Evolutionary conservation across 805 yeast species (phyloP).

Genomic region (Cyberlindnera mrakii): DNA sequence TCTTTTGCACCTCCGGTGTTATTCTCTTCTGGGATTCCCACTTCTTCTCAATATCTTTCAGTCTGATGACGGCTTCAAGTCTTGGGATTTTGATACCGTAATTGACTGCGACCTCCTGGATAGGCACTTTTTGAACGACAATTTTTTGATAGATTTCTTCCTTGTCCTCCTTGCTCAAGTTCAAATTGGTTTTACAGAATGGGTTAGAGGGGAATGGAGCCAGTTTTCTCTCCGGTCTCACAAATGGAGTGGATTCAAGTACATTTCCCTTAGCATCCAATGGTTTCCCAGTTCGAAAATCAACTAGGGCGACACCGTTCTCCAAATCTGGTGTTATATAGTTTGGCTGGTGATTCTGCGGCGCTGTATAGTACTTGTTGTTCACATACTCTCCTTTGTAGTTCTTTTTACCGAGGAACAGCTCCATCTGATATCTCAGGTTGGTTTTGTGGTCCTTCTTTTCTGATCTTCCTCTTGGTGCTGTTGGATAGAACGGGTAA

Average conservation of each 20-base stretch:
- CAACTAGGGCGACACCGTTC: slow-evolving; percentile 30
- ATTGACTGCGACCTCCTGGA: slow-evolving; percentile 71
- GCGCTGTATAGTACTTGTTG: slow-evolving; percentile 69
- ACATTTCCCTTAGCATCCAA: slow-evolving; percentile 18
- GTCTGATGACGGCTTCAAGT: slow-evolving; percentile 78
- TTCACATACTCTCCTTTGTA: slow-evolving; percentile 73
- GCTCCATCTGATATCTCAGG: slow-evolving; percentile 57
- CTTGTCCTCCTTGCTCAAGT: slow-evolving; percentile 55
- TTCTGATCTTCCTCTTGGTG: slow-evolving; percentile 34
- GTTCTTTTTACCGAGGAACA: slow-evolving; percentile 79
- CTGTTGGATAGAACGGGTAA: slow-evolving; percentile 46
- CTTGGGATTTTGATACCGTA: slow-evolving; percentile 80
- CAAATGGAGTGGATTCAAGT: slow-evolving; percentile 5
- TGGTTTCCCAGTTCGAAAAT: slow-evolving; percentile 28
- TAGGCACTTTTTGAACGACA: slow-evolving; percentile 43
- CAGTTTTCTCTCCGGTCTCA: slow-evolving; percentile 24
- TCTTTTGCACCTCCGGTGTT: slow-evolving; percentile 48
- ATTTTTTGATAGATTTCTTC: slow-evolving; percentile 52
- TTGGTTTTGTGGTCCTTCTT: slow-evolving; percentile 42
- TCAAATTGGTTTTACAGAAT: slow-evolving; percentile 59
- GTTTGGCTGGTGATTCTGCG: slow-evolving; percentile 64
- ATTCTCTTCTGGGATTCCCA: slow-evolving; percentile 50
- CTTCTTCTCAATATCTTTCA: slow-evolving; percentile 57
- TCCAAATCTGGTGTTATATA: slow-evolving; percentile 57
- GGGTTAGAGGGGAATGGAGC: slow-evolving; percentile 82